Base-by-base conservation (phyloP, 2,329 filamentous ascomycete genomes). In the Claviceps quebecensis region DNA sequence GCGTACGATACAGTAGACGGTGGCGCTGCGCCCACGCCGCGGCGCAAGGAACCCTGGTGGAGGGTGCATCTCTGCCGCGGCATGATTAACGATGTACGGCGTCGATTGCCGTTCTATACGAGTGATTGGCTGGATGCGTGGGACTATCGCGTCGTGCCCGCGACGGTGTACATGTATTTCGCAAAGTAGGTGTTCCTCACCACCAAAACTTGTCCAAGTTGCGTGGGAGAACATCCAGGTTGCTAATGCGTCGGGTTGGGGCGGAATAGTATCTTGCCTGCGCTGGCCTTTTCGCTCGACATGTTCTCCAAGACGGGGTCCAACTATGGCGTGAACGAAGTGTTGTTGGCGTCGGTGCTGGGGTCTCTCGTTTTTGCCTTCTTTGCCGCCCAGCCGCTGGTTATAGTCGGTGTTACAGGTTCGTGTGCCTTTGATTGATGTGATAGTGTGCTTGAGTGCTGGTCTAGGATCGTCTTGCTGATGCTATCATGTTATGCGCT, bases 151-250 rank as follows among this genome's bases (percentile, higher is more conserved):
- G 86, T 95, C 43, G 77, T 95, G 40, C 88, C 88, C 1, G 87
- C 87, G 16, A 94, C 88, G 9, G 72, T 94, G 34, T 94, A 94
- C 68, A 95, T 94, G 86, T 95, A 93, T 71, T 95, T 94, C 75
- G 87, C 88, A 56, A 94, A 94, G 87, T 91, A 75, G 55, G 73
- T 57, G 2, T 19, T 13, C 19, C 9, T 34, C 29, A 34, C 9
- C 29, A 34, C 9, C 9, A 34, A 34, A 11, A 11, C 29, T 34
- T 11, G 29, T 34, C 29, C 3, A 34, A 34, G 3, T 34, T 34
- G 29, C 11, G 29, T 34, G 9, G 29, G 29, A 34, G 29, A 34
- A 11, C 4, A 34, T 11, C 22, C 4, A 13, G 14, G 5, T 41
- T 43, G 17, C 41, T 44, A 14, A 44, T 23, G 6, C 41, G 13